Base-by-base conservation (phyloP, 495 filamentous ascomycete genomes). In the Hypoxylon fuscum region DNA sequence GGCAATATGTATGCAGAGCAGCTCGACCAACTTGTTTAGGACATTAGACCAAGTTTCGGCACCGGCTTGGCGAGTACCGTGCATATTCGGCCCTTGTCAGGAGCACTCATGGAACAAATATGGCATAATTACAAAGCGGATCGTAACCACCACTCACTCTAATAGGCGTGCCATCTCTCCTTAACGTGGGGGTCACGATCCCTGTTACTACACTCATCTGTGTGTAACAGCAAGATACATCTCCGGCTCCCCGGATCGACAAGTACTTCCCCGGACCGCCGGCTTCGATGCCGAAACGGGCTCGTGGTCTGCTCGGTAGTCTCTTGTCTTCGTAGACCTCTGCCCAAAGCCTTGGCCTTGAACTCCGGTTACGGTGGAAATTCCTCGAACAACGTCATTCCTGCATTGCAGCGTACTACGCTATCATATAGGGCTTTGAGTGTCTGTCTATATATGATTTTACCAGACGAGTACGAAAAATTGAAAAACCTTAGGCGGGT, bases 1-100 rank as follows among this genome's bases (percentile, higher is more conserved):
- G 1, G 27, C 42, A 25, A 34, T 60, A 54, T 57, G 35, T 60
- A 54, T 57, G 35, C 38, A 41, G 5, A 38, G 32, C 34, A 44
- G n/a, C 23, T 42, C 2, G 12, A 47, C 14, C 31, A n/a, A 17
- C 51, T 53, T 21, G 23, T 34, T 38, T 50, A 15, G 46, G 23
- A 40, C 14, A 47, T 48, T 35, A 22, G 14, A 58, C 17, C 37
- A 18, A 54, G 54, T 55, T 37, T 49, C 48, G 49, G 50, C 20
- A 49, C 62, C 49, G 27, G n/a, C 29, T 32, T 53, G 37, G 14
- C 15, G 25, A 11, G 27, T 48, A 34, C 43, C 32, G n/a, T 60
- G 63, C 57, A 57, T 66, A 66, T 66, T 64, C 63, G 56, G 56
- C 40, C 63, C 63, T 61, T 66, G 63, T 61, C 41, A 57, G 21